These are phyloP conservation scores for Lasiodiplodia gonubiensis DNA, from an alignment of 2,329 filamentous ascomycete species.

Conservation along the genomic window DNA sequence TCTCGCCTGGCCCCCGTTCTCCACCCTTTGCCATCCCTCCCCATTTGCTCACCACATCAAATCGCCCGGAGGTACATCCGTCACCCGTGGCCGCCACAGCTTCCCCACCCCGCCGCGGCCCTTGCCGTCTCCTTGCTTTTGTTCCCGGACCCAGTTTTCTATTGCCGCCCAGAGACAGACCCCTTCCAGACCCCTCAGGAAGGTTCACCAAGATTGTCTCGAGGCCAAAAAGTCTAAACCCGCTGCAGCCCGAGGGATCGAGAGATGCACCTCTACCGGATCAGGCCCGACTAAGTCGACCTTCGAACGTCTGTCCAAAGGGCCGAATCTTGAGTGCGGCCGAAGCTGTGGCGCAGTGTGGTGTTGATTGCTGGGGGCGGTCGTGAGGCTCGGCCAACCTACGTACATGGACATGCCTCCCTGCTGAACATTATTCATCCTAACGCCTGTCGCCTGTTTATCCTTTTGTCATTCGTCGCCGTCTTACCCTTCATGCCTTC, in stretches of 20 bases:
- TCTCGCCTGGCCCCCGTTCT: not conserved
- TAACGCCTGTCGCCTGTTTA: not conserved
- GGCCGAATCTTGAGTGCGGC: constrained; percentile 24
- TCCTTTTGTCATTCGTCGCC: not conserved
- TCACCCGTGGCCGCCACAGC: not conserved
- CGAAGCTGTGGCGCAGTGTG: constrained; percentile 17
- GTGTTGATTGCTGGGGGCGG: constrained; percentile 1
- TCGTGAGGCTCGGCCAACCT: not conserved
- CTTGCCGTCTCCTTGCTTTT: not conserved
- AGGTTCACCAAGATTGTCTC: not conserved
- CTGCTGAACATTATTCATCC: not conserved
- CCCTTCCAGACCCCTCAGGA: not conserved
- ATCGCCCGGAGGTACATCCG: not conserved
- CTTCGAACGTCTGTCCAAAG: constrained; percentile 27
- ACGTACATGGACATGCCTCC: not conserved
- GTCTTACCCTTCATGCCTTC: constrained; percentile 31
- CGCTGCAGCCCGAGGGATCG: not conserved
- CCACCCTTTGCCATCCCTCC: not conserved
- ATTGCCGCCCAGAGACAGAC: not conserved
- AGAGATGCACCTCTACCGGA: constrained; percentile 21
- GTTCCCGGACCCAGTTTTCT: not conserved
- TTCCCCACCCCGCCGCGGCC: not conserved
- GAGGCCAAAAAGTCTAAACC: constrained; percentile 9
- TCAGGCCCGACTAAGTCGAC: constrained; percentile 26
- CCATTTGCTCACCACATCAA: not conserved